Percentiles rank a stretch among this genome's conserved stretches.
Conservation (phyloP, 1,284 basidiomycete species). For the Leccinum pachyderme region DNA sequence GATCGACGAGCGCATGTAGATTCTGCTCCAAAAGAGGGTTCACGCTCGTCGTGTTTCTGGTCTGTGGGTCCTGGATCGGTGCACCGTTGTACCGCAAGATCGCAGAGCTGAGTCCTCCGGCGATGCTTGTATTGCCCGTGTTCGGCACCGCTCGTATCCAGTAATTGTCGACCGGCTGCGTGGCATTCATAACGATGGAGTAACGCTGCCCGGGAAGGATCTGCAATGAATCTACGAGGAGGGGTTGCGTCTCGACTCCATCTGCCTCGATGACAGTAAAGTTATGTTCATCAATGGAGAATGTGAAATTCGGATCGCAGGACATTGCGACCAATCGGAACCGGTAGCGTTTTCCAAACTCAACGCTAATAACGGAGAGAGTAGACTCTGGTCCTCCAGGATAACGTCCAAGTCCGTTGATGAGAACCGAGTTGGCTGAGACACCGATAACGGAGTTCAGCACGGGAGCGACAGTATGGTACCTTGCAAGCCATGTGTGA, state of each 20-base stretch:
- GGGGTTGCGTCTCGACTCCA: constrained; percentile 33
- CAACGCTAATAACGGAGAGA: constrained; percentile 31
- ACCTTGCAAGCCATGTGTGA: constrained; percentile 33
- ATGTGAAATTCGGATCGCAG: constrained; percentile 38
- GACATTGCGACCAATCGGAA: constrained; percentile 40
- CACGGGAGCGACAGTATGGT: constrained; percentile 23
- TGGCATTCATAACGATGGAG: constrained; percentile 37
- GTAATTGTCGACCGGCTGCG: constrained; percentile 36
- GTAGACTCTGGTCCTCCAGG: constrained; percentile 31
- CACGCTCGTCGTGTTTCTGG: constrained; percentile 24
- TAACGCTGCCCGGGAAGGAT: constrained; percentile 39
- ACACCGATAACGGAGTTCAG: constrained; percentile 18
- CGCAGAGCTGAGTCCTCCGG: constrained; percentile 45
- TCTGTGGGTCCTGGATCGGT: constrained; percentile 39
- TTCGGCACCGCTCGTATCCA: constrained; percentile 35
- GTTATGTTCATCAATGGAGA: constrained; percentile 42
- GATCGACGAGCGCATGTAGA: constrained; percentile 34
- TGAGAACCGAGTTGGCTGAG: constrained; percentile 33
- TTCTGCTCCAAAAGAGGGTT: constrained; percentile 33
- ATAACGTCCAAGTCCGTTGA: constrained; percentile 51
- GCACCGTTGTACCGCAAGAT: constrained; percentile 55
- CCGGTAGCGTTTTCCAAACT: constrained; percentile 37
- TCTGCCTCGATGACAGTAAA: constrained; percentile 43
- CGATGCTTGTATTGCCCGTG: constrained; percentile 21
- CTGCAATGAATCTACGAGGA: constrained; percentile 30